phyloP scores from a whole-genome alignment of 2,329 filamentous ascomycete genomes.

The Monilinia fructigena region DNA sequence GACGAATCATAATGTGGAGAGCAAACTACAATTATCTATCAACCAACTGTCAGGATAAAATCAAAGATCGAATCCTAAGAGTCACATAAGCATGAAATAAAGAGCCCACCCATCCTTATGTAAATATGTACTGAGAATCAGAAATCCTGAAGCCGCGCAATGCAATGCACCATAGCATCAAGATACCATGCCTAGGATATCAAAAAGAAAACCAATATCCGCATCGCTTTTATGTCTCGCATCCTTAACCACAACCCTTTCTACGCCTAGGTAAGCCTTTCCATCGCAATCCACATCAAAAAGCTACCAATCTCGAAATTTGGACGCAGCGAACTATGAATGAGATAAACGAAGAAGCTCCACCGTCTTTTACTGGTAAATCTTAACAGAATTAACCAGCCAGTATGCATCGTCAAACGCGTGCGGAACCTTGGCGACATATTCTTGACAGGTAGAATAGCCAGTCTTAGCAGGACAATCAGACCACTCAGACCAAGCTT shows the following conservation, averaged over 20 bases:
- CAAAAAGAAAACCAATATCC: too few relatives aligned
- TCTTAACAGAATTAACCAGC: slow-evolving; percentile 69
- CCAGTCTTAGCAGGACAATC: slow-evolving; percentile 57
- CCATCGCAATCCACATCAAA: background rate
- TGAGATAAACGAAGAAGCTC: background rate
- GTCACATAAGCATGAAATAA: background rate
- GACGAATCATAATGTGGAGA: background rate
- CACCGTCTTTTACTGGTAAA: slow-evolving; percentile 48
- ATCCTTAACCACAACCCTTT: background rate
- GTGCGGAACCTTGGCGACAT: slow-evolving; percentile 66
- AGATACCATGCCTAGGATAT: background rate
- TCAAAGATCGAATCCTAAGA: background rate
- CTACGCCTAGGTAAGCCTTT: background rate
- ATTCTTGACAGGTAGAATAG: slow-evolving; percentile 68
- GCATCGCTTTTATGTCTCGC: background rate
- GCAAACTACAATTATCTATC: background rate
- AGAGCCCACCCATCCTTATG: background rate
- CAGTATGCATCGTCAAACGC: slow-evolving; percentile 75
- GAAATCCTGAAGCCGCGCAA: background rate
- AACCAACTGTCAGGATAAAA: background rate
- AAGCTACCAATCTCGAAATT: background rate
- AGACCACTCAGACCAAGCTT: slow-evolving; percentile 47
- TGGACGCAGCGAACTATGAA: background rate
- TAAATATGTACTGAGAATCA: background rate
- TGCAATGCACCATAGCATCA: background rate